Percentiles rank a stretch among this genome's conserved stretches.
Evolutionary conservation across 1,139 yeast species (phyloP).

Genomic region (Scheffersomyces titani): DNA sequence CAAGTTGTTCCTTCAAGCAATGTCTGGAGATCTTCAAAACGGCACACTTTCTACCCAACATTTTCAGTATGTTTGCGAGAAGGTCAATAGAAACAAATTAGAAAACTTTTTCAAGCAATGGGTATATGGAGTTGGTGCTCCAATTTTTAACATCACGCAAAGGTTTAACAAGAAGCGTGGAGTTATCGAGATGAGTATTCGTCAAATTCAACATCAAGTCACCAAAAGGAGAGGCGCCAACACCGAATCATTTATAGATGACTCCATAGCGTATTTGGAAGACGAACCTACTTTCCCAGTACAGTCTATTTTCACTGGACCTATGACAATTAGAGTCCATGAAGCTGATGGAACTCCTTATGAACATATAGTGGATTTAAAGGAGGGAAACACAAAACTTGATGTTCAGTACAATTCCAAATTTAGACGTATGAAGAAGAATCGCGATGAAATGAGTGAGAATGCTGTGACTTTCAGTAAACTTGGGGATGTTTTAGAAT

Average conservation of each 20-base stretch:
- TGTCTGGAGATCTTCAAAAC: conserved; percentile 88
- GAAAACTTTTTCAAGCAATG: conserved; percentile 89
- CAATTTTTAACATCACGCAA: conserved; percentile 85
- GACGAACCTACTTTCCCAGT: conserved; percentile 38
- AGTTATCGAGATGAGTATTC: conserved; percentile 90
- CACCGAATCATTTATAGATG: conserved; percentile 44
- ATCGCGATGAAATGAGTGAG: conserved; percentile 41
- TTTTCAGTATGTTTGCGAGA: conserved; percentile 90
- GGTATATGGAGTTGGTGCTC: conserved; percentile 90
- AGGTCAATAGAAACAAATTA: conserved; percentile 83
- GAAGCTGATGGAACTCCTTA: conserved; percentile 99
- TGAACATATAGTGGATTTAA: conserved; percentile 92
- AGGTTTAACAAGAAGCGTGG: conserved; percentile 91
- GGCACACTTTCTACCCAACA: conserved; percentile 81
- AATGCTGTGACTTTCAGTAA: conserved; percentile 52
- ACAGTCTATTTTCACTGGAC: conserved; percentile 74
- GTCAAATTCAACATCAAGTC: conserved; percentile 82
- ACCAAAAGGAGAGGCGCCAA: conserved; percentile 35
- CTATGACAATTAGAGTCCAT: conserved; percentile 95
- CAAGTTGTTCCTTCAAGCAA: conserved; percentile 86
- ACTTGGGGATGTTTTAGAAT: conserved; percentile 75
- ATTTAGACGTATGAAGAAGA: conserved; percentile 71
- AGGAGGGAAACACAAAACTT: conserved; percentile 79
- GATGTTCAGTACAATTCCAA: conserved; percentile 96
- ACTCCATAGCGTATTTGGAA: conserved; percentile 44